Percentiles rank a stretch among this genome's conserved stretches.
Conservation (phyloP, 2,329 filamentous ascomycete species). For the Fusarium sp. region DNA sequence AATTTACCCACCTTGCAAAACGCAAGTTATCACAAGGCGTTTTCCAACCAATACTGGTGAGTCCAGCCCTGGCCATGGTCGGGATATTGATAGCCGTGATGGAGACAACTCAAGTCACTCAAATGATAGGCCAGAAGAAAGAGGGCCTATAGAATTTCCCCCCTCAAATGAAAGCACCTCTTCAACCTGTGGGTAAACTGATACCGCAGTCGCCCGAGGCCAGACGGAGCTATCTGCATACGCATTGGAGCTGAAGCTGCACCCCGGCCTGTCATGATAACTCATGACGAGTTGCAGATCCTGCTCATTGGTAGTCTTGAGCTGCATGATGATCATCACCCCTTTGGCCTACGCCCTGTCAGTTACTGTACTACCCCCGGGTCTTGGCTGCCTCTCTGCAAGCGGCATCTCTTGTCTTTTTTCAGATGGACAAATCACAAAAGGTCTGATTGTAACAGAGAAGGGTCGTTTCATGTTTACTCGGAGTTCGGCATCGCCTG, state of each 20-base stretch:
- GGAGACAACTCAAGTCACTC: background rate
- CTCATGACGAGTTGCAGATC: background rate
- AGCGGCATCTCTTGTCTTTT: background rate
- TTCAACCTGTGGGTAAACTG: background rate
- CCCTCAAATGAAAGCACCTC: background rate
- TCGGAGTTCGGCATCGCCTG: constrained; percentile 19
- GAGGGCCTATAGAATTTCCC: background rate
- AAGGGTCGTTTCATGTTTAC: background rate
- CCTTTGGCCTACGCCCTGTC: constrained; percentile 11
- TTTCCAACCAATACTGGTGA: background rate
- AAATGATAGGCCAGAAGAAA: background rate
- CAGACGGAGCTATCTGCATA: constrained; percentile 18
- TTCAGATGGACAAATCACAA: background rate
- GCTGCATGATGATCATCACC: constrained; percentile 2
- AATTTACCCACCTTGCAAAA: background rate
- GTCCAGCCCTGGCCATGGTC: background rate
- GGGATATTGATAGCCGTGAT: background rate
- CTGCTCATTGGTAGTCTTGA: background rate
- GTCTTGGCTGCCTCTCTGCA: background rate
- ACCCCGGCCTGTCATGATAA: background rate
- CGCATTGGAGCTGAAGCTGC: background rate
- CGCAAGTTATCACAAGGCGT: background rate
- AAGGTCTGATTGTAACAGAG: background rate
- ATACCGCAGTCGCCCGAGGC: background rate
- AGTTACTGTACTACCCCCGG: constrained; percentile 11